phyloP scores from a whole-genome alignment of 164 flowering plant species.

The Echeveria elegans region DNA sequence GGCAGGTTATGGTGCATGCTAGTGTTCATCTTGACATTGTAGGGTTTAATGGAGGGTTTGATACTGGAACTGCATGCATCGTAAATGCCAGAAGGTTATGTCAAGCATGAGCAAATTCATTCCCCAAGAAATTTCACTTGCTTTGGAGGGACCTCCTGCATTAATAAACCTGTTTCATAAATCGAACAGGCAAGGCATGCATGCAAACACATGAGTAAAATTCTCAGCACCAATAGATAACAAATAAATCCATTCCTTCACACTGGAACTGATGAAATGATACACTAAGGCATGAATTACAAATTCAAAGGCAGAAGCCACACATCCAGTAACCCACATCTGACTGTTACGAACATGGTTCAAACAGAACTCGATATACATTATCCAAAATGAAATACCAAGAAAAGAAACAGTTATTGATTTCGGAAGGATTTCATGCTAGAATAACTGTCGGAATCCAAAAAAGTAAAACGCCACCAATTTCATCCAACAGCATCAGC shows the following conservation, averaged over 20 bases:
- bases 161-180: not conserved
- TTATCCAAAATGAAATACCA: too few relatives aligned
- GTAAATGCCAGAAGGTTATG: not conserved
- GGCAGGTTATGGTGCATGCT: slow-evolving; percentile 1
- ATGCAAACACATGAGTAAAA: not conserved
- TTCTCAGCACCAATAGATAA: not conserved
- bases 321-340: not conserved
- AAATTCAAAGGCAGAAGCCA: not conserved
- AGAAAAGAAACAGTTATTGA: not conserved
- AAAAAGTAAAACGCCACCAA: not conserved
- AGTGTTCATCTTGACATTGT: slow-evolving; percentile 2
- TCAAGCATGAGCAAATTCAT: not conserved
- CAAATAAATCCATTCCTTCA: not conserved
- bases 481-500: too few relatives aligned
- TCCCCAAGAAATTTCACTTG: not conserved
- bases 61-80: not conserved
- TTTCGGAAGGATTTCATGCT: not conserved
- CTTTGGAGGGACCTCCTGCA: not conserved
- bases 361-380: not conserved
- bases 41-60: not conserved
- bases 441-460: not conserved
- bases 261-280: not conserved
- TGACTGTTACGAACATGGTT: too few relatives aligned
- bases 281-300: not conserved
- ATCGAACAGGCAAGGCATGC: not conserved